These are phyloP conservation scores for Nicotiana undulata DNA, from an alignment of 257 asterid species.

Conservation along the genomic window DNA sequence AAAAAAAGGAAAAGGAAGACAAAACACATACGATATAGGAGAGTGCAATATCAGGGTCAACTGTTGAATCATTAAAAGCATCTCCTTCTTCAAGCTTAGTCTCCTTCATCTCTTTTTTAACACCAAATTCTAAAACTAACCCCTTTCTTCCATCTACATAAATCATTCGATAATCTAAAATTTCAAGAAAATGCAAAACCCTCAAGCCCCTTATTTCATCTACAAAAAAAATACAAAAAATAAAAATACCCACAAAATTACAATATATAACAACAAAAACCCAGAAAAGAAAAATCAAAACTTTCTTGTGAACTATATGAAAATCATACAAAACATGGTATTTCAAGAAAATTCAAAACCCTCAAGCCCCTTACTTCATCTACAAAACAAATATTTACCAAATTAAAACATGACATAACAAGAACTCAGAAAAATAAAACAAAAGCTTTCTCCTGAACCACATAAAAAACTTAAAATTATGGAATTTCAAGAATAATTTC, in stretches of 20 bases:
- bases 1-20: not conserved
- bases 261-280: not conserved
- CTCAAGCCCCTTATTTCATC: not conserved
- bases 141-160: not conserved
- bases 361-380: not conserved
- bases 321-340: not conserved
- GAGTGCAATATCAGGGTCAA: slow-evolving; percentile 10
- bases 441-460: not conserved
- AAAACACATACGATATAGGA: not conserved
- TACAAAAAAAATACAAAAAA: not conserved
- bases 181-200: not conserved
- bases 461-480: not conserved
- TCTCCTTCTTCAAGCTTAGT: slow-evolving; percentile 8
- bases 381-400: not conserved
- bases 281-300: not conserved
- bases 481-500: not conserved
- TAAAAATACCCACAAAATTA: not conserved
- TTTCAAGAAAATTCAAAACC: not conserved
- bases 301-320: not conserved
- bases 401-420: not conserved
- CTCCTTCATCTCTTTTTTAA: not conserved
- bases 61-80: slow-evolving; percentile 3
- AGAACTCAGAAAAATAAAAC: not conserved
- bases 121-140: not conserved
- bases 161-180: not conserved